Base-by-base conservation (phyloP, 306 rosid genomes). In the Quercus rubra region DNA sequence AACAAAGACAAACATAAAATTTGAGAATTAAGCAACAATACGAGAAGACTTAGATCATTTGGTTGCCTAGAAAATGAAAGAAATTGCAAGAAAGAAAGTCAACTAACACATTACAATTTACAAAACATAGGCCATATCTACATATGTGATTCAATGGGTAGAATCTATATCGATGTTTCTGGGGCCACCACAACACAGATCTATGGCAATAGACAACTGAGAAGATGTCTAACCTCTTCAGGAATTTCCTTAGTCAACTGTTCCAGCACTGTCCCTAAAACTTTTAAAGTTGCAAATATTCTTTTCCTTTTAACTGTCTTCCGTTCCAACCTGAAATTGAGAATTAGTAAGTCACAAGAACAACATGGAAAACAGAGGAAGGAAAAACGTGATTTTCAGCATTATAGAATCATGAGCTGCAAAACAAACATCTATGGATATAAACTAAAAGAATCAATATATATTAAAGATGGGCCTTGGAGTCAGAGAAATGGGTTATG, bases 271-370 rank as follows among this genome's bases (percentile, higher is more conserved):
- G 80, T 91, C 58, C 92, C 97, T 75, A 95, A 83, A 73, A 91
- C 96, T 90, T 84, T 90, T 66, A 95, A 87, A 77, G 92, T 95
- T 33, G 99, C 99, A 79, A 89, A 95, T 52, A 95, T 91, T 74
- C 89, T 89, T 90, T 92, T 95, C 81, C 99, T 87, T 90, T 89
- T 86, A 73, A 95, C 84, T 55, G 92, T 95, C 86, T 85, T 92
- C 61, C 91, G 90, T 82, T 95, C 94, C 91, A 95, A 85, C 90
- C 99, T 95, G 81, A 73, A 84, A 56, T 55, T 73, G 81, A 78
- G 49, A 82, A n/a, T 52, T 15, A 54, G 21, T 43, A 69, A 55
- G n/a, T 20, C 35, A 57, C 66, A 2, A 21, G 25, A 55, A 19
- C 9, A 21, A 43, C 11, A 38, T 70, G 69, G 15, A 43, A 55